A percentile compares a stretch with the other conserved stretches of the same genome.
phyloP scores from a whole-genome alignment of 2,329 filamentous ascomycete genomes.

The Aureobasidium sp. region DNA sequence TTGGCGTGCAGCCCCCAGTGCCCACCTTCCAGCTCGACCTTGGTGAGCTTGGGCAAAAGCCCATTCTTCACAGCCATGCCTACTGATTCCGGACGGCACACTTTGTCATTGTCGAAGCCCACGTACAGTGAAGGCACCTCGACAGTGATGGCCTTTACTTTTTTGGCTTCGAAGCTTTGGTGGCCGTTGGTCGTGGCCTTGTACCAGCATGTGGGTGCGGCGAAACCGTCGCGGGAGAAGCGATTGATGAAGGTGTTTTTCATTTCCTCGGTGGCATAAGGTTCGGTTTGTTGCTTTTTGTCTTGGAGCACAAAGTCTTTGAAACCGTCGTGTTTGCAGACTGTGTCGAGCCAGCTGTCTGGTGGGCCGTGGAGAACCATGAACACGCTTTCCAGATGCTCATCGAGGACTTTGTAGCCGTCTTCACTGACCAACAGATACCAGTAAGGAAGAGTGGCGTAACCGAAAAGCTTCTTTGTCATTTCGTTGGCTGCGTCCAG shows the following conservation, averaged over 20 bases:
- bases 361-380: conserved; percentile 16
- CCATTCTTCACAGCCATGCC: conserved; percentile 16
- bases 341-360: conserved; percentile 26
- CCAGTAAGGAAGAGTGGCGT: conserved; percentile 37
- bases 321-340: conserved; percentile 30
- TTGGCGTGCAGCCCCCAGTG: conserved; percentile 23
- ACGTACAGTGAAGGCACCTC: conserved; percentile 31
- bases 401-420: conserved; percentile 30
- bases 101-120: conserved; percentile 22
- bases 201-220: conserved; percentile 32
- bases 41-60: conserved; percentile 18
- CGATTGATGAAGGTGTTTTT: conserved; percentile 28
- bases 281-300: conserved; percentile 23
- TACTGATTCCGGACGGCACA: conserved; percentile 19
- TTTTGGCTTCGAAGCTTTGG: conserved; percentile 24
- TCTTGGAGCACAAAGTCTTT: conserved; percentile 19
- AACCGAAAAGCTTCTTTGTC: conserved; percentile 29
- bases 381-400: conserved; percentile 32
- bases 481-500: conserved; percentile 28
- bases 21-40: conserved; percentile 16
- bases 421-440: conserved; percentile 36
- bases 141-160: conserved; percentile 19
- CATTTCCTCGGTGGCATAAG: conserved; percentile 28
- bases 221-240: conserved; percentile 25
- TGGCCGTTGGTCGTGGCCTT: conserved; percentile 20